Base-by-base conservation (phyloP, 202 grass and related monocot genomes). In the Thinopyrum obtusiflorum region DNA sequence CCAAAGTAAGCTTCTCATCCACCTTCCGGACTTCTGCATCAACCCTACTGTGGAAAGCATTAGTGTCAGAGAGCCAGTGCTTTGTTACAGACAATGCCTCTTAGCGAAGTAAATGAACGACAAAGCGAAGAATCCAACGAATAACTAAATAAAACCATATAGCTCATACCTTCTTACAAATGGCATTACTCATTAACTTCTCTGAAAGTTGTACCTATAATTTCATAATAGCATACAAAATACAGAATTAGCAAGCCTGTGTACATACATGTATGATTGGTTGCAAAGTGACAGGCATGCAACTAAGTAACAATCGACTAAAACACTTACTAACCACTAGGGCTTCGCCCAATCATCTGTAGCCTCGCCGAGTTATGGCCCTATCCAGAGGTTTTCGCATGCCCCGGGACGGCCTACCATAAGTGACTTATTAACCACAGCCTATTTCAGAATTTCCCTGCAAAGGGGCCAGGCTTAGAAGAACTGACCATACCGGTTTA, bases 201-300 rank as follows among this genome's bases (percentile, higher is more conserved):
- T 97, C 95, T 9, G 91, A 91, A 87, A 97, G 95, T 76, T 92
- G 95, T 59, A 94, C 95, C 95, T 97, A 86, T 79, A 86, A 82
- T 53, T 26, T 33, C 28, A 88, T 33, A 49, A 82, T 24, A 78
- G 59, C n/a, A 46, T 26, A 89, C 5, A 81, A 15, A 57, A 35
- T 32, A 44, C 4, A 57, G 72, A 29, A 35, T 23, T 36, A 35
- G 66, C 40, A 49, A 65, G 27, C 36, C 21, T 76, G 20, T 32
- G 17, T 28, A 35, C 11, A 32, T 33, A 33, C 7, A 35, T 11
- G 21, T 49, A 68, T 23, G 57, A 31, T 77, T 64, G 18, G 61
- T 79, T 35, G 61, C 68, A 67, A 75, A 28, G 71, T 83, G 9
- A 40, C 37, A 40, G 8, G 9, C 37, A 40, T 9, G 37, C 37